These are phyloP conservation scores for Debaryomyces robertsiae DNA, from an alignment of 1,139 yeast species.

Conservation along the genomic window DNA sequence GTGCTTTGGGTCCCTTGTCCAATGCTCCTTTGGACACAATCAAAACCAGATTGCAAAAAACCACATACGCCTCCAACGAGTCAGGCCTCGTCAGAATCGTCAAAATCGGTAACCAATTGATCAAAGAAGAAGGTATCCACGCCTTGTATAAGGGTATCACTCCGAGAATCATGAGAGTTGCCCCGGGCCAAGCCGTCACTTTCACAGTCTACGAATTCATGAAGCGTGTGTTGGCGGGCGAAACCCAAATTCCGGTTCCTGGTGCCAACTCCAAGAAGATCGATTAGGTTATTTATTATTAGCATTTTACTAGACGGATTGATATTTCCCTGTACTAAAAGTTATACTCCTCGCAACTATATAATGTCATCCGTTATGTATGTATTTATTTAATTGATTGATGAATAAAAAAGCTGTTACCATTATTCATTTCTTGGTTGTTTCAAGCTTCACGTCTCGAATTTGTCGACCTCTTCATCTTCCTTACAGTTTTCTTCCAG, in stretches of 20 bases:
- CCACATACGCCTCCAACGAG: conserved; percentile 70
- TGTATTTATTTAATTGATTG: conserved; percentile 10
- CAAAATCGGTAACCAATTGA: conserved; percentile 77
- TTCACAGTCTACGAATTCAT: conserved; percentile 94
- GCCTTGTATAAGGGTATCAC: conserved; percentile 97
- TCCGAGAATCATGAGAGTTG: conserved; percentile 98
- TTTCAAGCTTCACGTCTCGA: neutral
- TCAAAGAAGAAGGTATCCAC: conserved; percentile 84
- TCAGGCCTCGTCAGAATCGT: conserved; percentile 74
- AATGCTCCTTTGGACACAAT: conserved; percentile 98
- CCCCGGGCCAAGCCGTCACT: conserved; percentile 99
- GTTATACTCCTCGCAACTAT: no score
- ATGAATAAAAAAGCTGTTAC: conserved; percentile 3
- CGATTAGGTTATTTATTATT: conserved; percentile 16
- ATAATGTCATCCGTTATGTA: conserved; percentile 1
- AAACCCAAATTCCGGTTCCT: conserved; percentile 26
- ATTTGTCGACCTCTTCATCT: no score
- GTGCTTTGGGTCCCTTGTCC: conserved; percentile 97
- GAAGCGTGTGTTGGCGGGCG: conserved; percentile 62
- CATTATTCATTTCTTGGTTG: neutral
- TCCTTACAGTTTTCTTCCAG: no score
- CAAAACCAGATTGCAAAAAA: conserved; percentile 95
- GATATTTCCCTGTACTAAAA: conserved; percentile 6
- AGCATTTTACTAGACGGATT: conserved; percentile 1
- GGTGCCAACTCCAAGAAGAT: conserved; percentile 26